Evolutionary conservation across 2,329 filamentous ascomycete genomes (phyloP).

Genomic region (Magnaporthiopsis poae): DNA sequence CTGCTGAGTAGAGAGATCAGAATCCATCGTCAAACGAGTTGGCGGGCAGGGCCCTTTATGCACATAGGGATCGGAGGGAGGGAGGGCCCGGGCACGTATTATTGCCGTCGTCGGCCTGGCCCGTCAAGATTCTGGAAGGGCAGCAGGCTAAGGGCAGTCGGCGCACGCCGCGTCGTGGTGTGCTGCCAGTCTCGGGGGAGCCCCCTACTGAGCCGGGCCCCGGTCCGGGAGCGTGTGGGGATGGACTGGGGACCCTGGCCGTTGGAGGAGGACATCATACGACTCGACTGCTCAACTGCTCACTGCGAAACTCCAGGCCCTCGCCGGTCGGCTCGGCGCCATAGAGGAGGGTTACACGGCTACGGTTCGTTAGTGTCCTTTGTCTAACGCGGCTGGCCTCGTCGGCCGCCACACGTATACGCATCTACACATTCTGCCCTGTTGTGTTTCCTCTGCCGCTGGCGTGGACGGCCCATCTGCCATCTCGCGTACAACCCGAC

Average conservation of each 20-base stretch:
- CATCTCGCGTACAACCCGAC: neutral
- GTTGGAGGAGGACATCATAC: conserved; percentile 5
- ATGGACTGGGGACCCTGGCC: neutral
- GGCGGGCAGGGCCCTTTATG: conserved; percentile 3
- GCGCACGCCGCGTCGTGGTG: neutral
- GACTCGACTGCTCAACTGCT: conserved; percentile 6
- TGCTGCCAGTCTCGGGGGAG: neutral
- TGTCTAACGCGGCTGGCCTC: neutral
- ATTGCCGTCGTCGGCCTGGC: neutral
- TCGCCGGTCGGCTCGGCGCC: neutral
- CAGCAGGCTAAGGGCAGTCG: neutral
- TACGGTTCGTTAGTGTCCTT: neutral
- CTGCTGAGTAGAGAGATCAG: neutral
- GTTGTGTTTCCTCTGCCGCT: neutral
- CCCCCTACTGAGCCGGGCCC: neutral
- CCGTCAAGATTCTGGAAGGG: neutral
- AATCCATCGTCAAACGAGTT: conserved; percentile 4
- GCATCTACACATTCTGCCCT: neutral
- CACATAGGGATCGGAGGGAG: neutral
- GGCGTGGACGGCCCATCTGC: neutral
- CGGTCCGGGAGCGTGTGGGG: neutral
- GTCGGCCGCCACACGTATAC: neutral
- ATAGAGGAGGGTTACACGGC: neutral
- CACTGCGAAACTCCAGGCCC: conserved; percentile 6
- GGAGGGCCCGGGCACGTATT: neutral